Evolutionary conservation across 78 protist species (phyloP), one percentile per base, ranked within the genome.

Genomic region (Creolimax fragrantissima): DNA sequence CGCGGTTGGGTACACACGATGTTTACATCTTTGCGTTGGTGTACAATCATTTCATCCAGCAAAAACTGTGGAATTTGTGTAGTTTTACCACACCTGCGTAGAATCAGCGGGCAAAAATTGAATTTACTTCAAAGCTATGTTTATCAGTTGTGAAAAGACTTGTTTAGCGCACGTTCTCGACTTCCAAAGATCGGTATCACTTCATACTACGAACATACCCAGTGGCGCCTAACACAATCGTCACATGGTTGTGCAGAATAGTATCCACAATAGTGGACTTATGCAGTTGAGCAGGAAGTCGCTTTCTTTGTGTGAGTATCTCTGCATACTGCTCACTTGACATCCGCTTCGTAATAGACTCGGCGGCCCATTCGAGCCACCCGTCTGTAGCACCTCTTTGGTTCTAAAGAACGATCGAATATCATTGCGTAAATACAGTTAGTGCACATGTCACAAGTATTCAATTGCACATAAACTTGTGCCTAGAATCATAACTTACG

Each of bases 71-170:
- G 97, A n/a, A 96, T 88, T 44, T 95, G 97, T 41, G 98, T 96
- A 3, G 97, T 89, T 92, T 97, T 97, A 6, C 98, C 98, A 86
- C 96, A 95, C 3, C 90, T 44, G 66, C 37, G 39, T 0, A 67
- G 83, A 41, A n/a, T n/a, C n/a, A n/a, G n/a, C n/a, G n/a, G n/a
- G n/a, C n/a, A n/a, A n/a, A n/a, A n/a, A n/a, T n/a, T n/a, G n/a
- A n/a, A n/a, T n/a, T n/a, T n/a, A n/a, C n/a, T n/a, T n/a, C n/a
- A n/a, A n/a, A n/a, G n/a, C n/a, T n/a, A n/a, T n/a, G n/a, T n/a
- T n/a, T n/a, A n/a, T n/a, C n/a, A n/a, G n/a, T n/a, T n/a, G n/a
- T n/a, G n/a, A n/a, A n/a, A n/a, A n/a, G n/a, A n/a, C n/a, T n/a
- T n/a, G n/a, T n/a, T n/a, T n/a, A n/a, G n/a, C n/a, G n/a, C n/a